Percentiles rank a stretch among this genome's conserved stretches.
Conservation (phyloP, 140 eudicot species). For the Ambrosia hybrid region DNA sequence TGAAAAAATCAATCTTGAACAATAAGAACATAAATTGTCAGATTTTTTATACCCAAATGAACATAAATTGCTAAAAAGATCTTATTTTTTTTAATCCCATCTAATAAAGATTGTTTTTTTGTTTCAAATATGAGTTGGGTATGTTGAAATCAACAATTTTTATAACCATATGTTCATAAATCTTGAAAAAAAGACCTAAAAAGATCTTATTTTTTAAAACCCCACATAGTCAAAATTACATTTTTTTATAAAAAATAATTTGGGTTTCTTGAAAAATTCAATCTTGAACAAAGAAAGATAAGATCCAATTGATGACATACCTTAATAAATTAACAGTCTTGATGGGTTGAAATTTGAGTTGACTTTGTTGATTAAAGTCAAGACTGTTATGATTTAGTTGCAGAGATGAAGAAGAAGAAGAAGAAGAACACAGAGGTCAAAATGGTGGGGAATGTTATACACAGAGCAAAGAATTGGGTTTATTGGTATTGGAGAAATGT, state of each 20-base stretch:
- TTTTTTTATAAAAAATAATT: no score
- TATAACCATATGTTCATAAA: no score
- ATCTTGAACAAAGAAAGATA: background rate
- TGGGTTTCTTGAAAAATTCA: background rate
- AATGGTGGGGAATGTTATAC: slow-evolving; percentile 32
- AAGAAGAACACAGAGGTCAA: slow-evolving; percentile 17
- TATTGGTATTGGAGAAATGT: background rate
- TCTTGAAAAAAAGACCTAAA: no score
- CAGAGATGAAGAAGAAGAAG: slow-evolving; percentile 18
- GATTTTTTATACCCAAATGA: slow-evolving; percentile 6
- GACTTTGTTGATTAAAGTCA: slow-evolving; percentile 30
- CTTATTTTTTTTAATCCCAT: slow-evolving; percentile 18
- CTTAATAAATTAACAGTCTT: slow-evolving; percentile 8
- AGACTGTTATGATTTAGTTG: slow-evolving; percentile 15
- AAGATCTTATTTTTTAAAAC: background rate
- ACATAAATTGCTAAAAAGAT: slow-evolving; percentile 17
- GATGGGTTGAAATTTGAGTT: slow-evolving; percentile 10
- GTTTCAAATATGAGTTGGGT: slow-evolving; percentile 14
- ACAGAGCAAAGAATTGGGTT: slow-evolving; percentile 27
- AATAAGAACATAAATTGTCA: background rate
- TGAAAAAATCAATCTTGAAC: no score
- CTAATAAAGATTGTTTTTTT: slow-evolving; percentile 16
- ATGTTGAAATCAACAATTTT: background rate
- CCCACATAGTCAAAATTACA: background rate
- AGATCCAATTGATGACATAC: slow-evolving; percentile 24